Evolutionary conservation across 1,284 basidiomycete genomes (phyloP), one percentile per base, ranked within the genome.

Genomic region (Microbotryum scabiosae): DNA sequence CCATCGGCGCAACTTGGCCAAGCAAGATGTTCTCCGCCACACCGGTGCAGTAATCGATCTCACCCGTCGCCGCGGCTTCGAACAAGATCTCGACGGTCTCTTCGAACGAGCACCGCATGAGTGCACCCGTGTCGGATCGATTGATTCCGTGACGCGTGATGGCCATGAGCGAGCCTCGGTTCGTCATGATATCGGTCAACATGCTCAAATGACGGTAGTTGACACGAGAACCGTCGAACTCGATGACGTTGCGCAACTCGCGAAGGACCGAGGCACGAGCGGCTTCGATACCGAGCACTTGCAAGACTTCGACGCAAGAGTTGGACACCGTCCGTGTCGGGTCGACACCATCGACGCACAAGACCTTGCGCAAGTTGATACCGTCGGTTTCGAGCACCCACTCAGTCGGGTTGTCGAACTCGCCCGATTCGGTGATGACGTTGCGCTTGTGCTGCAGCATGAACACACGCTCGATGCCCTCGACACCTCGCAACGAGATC

Each of bases 131-230:
- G 71, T 97, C 92, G 32, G 94, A 89, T 59, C 94, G 86, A 77
- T 98, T 98, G 78, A 99, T 99, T 76, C 96, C 96, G 73, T 98
- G 96, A 54, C 96, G 91, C 53, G 96, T 98, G 77, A 99, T 98
- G 14, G 94, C 91, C 94, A 98, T 98, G 65, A 98, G 81, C 10
- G 84, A 78, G 46, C 96, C 96, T 61, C 91, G 88, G 72, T 94
- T 91, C 16, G 94, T 98, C 96, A 99, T 99, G 56, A 99, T 81
- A 75, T 99, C 96, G 75, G 91, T 94, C 26, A 99, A 83, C 21
- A 99, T 79, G 1, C 92, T 89, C 59, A 98, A 80, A 76, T 99
- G 96, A 58, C 96, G 86, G 77, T 97, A 98, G 78, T 99, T 98
- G 79, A 99, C 94, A 73, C 97, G 97, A 21, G 94, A 97, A 81